Conservation (phyloP, 164 flowering plant genomes). For the Houttuynia cordata region DNA sequence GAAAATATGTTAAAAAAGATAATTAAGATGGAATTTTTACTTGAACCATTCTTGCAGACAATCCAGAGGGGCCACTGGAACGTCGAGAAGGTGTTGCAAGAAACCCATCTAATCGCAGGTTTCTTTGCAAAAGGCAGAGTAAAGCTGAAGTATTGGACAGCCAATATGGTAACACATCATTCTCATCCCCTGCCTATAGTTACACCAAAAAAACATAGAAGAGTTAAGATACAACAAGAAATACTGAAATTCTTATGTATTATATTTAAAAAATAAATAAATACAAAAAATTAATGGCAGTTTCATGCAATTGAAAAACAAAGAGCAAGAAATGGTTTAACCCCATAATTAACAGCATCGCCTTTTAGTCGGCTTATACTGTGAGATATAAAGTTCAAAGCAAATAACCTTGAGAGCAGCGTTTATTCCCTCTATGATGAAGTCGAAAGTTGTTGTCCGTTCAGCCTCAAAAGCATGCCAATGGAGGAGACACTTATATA, state of each 20-base stretch:
- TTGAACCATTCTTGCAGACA: constrained; percentile 49
- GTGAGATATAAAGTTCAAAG: neutral
- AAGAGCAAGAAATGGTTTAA: neutral
- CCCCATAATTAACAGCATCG: neutral
- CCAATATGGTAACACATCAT: constrained; percentile 74
- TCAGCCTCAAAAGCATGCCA: constrained; percentile 97
- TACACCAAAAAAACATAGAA: too few species aligned
- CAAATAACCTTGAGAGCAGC: constrained; percentile 58
- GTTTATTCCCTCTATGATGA: constrained; percentile 71
- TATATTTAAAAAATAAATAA: neutral
- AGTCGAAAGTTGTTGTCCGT: constrained; percentile 79
- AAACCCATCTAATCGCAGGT: constrained; percentile 61
- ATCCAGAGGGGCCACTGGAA: constrained; percentile 41
- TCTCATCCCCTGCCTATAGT: constrained; percentile 71
- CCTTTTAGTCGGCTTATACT: neutral
- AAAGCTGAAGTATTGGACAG: constrained; percentile 91
- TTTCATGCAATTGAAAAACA: neutral
- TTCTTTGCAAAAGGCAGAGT: constrained; percentile 78
- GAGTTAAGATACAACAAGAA: neutral
- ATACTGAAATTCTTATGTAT: neutral
- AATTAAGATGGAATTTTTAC: constrained; percentile 11
- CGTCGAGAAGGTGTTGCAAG: constrained; percentile 48
- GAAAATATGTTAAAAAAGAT: too few species aligned
- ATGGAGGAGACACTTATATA: constrained; percentile 70
- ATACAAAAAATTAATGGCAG: too few species aligned